Evolutionary conservation across 768 basidiomycete species (phyloP), one percentile per base, ranked within the genome.

Genomic region (Kwoniella dejecticola): DNA sequence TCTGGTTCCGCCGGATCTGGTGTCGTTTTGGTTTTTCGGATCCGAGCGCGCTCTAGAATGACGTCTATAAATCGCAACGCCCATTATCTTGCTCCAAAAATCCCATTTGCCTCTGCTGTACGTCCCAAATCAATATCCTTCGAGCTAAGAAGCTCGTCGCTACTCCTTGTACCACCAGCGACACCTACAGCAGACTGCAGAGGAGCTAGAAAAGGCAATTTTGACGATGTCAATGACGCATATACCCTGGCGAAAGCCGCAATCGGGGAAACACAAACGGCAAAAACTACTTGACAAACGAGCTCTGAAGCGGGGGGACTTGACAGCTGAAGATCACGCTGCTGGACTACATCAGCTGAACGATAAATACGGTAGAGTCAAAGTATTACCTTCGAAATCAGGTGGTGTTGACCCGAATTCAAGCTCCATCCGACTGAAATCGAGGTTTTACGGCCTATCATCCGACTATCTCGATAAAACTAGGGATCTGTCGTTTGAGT

Each of bases 211-310:
- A n/a, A n/a, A n/a, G n/a, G n/a, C n/a, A n/a, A n/a, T n/a, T n/a
- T 41, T 11, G 17, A 1, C 56, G 42, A 60, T 60, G 47, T 30
- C 48, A 46, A 52, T 36, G 3, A 42, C 29, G 45, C 50, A 46
- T 30, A 72, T 76, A 72, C 74, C 74, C 0, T 61, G 77, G 30
- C 60, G 61, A 19, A 70, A 63, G 23, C 60, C 67, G 3, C 57
- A 61, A 30, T 77, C 75, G 11, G 64, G 49, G 36, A 75, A 76
- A 61, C 62, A 70, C 40, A 68, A 70, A 53, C 65, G 69, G 29
- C 86, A 84, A 1, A 84, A 89, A 59, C 82, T 87, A 7, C 86
- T 90, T 75, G 83, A 86, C 49, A 90, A 89, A 70, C 87, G 91
- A 23, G 91, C 92, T 3, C 79, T 88, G 30, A 94, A 94, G 77